Percentiles rank a stretch among this genome's conserved stretches.
Evolutionary conservation across 2,329 filamentous ascomycete species (phyloP).

Genomic region (Boeremia lycopersici): DNA sequence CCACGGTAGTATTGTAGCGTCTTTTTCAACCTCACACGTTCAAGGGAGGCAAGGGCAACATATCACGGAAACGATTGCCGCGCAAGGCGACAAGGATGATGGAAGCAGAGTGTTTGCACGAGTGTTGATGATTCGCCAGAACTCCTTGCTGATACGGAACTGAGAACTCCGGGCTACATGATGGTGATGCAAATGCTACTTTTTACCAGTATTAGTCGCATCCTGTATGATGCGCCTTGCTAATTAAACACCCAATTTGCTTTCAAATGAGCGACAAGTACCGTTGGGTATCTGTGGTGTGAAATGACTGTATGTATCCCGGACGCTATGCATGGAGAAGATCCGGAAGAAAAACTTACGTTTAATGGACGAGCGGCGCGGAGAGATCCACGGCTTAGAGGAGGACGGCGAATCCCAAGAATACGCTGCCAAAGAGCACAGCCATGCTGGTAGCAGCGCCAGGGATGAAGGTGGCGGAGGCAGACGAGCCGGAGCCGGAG

Average conservation of each 20-base stretch:
- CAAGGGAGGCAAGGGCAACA: neutral
- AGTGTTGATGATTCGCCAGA: slow-evolving; percentile 3
- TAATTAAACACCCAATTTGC: slow-evolving; percentile 15
- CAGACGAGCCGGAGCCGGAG: slow-evolving; percentile 31
- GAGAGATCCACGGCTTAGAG: slow-evolving; percentile 29
- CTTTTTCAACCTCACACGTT: slow-evolving; percentile 1
- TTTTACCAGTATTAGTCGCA: slow-evolving; percentile 9
- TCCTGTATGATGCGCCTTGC: slow-evolving; percentile 11
- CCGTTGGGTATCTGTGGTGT: slow-evolving; percentile 19
- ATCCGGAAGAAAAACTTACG: slow-evolving; percentile 8
- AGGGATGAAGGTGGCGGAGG: slow-evolving; percentile 55
- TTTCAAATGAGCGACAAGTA: slow-evolving; percentile 21
- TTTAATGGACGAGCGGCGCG: neutral
- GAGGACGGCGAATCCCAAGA: slow-evolving; percentile 61
- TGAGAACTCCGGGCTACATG: slow-evolving; percentile 15
- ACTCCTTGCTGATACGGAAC: slow-evolving; percentile 10
- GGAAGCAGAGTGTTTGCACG: neutral
- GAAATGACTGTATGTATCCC: slow-evolving; percentile 22
- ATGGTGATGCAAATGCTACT: slow-evolving; percentile 10
- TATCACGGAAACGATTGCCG: neutral
- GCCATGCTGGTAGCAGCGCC: slow-evolving; percentile 63
- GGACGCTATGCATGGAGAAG: slow-evolving; percentile 21
- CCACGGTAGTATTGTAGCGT: neutral
- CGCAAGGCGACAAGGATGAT: neutral
- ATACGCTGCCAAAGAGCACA: slow-evolving; percentile 60